A percentile compares a stretch with the other conserved stretches of the same genome.
phyloP scores from a whole-genome alignment of 495 filamentous ascomycete species.

The Opeltia flavorubescens region DNA sequence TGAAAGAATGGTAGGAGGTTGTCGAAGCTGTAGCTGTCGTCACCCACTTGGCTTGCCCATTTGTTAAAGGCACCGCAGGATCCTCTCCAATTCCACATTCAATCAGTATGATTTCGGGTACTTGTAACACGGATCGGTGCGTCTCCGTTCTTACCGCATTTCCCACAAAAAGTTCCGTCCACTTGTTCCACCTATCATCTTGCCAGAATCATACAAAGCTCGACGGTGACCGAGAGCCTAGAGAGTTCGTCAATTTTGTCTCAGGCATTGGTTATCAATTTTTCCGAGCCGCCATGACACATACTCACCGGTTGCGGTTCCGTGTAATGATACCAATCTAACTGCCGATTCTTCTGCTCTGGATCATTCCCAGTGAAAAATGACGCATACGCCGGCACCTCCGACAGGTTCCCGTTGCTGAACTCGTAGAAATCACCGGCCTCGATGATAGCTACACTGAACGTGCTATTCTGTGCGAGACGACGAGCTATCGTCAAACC shows the following conservation, averaged over 20 bases:
- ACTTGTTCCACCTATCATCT: too few species aligned
- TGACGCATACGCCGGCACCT: conserved; percentile 24
- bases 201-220: too few species aligned
- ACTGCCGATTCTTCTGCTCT: conserved; percentile 1
- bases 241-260: neutral
- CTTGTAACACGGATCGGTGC: conserved; percentile 15
- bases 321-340: conserved; percentile 8
- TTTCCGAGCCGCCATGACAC: too few species aligned
- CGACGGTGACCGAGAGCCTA: neutral
- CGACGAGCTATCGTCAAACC: conserved; percentile 29
- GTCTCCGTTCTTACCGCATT: too few species aligned
- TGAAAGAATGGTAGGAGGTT: conserved; percentile 40
- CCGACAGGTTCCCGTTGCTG: conserved; percentile 25
- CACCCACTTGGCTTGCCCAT: conserved; percentile 44
- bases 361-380: conserved; percentile 22
- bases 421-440: conserved; percentile 41
- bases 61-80: conserved; percentile 28
- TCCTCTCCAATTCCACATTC: conserved; percentile 18
- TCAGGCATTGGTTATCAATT: neutral
- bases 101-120: conserved; percentile 17
- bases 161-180: too few species aligned
- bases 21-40: conserved; percentile 38
- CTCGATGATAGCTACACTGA: conserved; percentile 36
- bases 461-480: conserved; percentile 20
- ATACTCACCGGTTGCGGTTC: conserved; percentile 2